Evolutionary conservation across 768 basidiomycete species (phyloP).

Genomic region (Psilocybe sp.): DNA sequence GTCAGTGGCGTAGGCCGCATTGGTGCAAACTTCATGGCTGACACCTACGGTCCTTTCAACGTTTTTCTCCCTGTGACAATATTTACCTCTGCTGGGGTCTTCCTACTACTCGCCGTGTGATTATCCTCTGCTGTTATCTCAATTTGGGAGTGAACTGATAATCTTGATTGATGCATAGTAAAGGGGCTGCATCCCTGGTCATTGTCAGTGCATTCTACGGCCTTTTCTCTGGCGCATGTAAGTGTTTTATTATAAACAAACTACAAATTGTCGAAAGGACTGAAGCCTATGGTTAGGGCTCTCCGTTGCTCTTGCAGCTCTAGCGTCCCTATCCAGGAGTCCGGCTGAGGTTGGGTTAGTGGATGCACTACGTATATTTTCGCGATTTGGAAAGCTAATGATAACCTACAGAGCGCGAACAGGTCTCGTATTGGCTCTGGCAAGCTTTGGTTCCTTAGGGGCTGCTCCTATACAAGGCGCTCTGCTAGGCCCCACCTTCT

Average conservation of each 20-base stretch:
- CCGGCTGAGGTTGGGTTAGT: slow-evolving; percentile 35
- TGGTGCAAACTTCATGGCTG: slow-evolving; percentile 27
- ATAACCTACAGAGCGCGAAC: slow-evolving; percentile 25
- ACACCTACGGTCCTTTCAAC: slow-evolving; percentile 30
- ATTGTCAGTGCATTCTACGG: slow-evolving; percentile 41
- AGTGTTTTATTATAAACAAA: slow-evolving; percentile 3
- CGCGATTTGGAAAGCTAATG: background rate
- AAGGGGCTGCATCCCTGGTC: slow-evolving; percentile 26
- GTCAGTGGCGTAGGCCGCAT: slow-evolving; percentile 31
- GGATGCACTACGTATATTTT: background rate
- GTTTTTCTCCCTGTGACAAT: slow-evolving; percentile 29
- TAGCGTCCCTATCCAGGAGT: slow-evolving; percentile 27
- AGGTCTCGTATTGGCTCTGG: slow-evolving; percentile 28
- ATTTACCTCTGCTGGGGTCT: slow-evolving; percentile 33
- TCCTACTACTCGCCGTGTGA: slow-evolving; percentile 32
- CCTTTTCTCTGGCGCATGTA: slow-evolving; percentile 41
- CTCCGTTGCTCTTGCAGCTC: slow-evolving; percentile 28
- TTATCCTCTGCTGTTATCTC: slow-evolving; percentile 10
- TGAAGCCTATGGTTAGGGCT: slow-evolving; percentile 22
- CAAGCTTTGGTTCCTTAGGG: slow-evolving; percentile 27
- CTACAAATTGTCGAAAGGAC: background rate
- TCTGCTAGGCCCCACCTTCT: slow-evolving; percentile 20
- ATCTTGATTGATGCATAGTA: background rate
- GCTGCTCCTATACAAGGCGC: slow-evolving; percentile 34
- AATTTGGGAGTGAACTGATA: background rate